phyloP scores from a whole-genome alignment of 176 grass and related monocot genomes.

The Musa troglodytarum region DNA sequence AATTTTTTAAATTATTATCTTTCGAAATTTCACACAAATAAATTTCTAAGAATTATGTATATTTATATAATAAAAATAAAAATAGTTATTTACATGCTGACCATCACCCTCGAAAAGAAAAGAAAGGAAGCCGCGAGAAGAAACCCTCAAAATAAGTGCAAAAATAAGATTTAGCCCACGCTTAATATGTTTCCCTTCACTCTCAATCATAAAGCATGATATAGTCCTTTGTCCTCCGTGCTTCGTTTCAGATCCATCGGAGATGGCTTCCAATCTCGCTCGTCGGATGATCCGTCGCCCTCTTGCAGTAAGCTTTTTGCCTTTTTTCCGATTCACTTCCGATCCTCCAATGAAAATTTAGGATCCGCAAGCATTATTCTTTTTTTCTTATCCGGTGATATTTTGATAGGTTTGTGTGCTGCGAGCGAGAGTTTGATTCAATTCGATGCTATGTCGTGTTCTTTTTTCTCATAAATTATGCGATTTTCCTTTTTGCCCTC shows the following conservation, averaged over 20 bases:
- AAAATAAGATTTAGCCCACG: too few species aligned
- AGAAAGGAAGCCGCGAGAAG: too few species aligned
- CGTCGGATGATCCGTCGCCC: slow-evolving; percentile 39
- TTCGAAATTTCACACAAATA: too few species aligned
- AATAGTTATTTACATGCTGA: too few species aligned
- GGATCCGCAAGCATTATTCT: background rate
- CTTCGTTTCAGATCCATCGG: slow-evolving; percentile 2
- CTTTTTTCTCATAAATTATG: background rate
- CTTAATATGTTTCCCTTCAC: background rate
- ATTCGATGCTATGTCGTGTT: background rate
- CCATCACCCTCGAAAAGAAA: too few species aligned
- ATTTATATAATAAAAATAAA: too few species aligned
- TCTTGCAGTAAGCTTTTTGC: slow-evolving; percentile 22
- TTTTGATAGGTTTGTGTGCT: background rate
- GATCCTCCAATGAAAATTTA: background rate
- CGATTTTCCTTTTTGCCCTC: background rate
- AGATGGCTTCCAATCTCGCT: slow-evolving; percentile 55
- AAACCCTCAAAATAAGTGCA: too few species aligned
- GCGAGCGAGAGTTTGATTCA: background rate
- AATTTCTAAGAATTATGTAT: too few species aligned
- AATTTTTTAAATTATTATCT: too few species aligned
- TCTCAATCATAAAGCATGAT: background rate
- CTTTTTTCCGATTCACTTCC: background rate
- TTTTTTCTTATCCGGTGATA: background rate
- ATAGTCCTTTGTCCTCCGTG: background rate